Percentiles rank a stretch among this genome's conserved stretches.
Evolutionary conservation across 2,329 filamentous ascomycete species (phyloP).

Genomic region (Trichoderma afroharzianum): DNA sequence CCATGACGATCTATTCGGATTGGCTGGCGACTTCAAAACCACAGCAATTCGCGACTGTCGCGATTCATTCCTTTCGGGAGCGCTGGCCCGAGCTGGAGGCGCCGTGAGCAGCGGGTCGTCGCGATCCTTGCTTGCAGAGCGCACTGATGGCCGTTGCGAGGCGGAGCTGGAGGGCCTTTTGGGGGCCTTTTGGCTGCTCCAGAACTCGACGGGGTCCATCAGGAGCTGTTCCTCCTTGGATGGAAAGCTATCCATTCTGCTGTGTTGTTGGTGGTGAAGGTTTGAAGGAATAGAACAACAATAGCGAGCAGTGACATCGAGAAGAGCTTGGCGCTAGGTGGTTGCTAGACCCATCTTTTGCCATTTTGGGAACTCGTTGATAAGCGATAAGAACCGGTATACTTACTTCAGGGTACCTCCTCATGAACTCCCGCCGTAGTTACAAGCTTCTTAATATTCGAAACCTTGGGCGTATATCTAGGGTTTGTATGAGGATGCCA

Average conservation of each 20-base stretch:
- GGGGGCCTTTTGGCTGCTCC: neutral
- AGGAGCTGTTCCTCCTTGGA: neutral
- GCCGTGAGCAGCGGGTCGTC: conserved; percentile 23
- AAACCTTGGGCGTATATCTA: neutral
- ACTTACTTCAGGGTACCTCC: neutral
- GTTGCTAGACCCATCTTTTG: neutral
- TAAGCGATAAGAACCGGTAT: neutral
- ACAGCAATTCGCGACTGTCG: conserved; percentile 22
- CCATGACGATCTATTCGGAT: conserved; percentile 1
- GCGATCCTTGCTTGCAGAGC: conserved; percentile 18
- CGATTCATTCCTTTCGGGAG: neutral
- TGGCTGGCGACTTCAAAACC: conserved; percentile 22
- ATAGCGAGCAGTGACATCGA: neutral
- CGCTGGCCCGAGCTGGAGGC: neutral
- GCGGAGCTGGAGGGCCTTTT: neutral
- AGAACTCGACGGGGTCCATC: conserved; percentile 7
- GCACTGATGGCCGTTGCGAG: neutral
- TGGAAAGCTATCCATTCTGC: neutral
- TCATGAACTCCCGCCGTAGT: neutral
- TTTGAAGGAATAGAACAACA: neutral
- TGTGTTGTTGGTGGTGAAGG: neutral
- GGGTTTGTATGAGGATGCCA: neutral
- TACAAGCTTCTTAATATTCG: neutral
- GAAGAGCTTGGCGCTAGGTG: neutral
- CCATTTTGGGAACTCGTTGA: neutral